Conservation (phyloP, 257 asterid genomes). For the Petunia axillaris region DNA sequence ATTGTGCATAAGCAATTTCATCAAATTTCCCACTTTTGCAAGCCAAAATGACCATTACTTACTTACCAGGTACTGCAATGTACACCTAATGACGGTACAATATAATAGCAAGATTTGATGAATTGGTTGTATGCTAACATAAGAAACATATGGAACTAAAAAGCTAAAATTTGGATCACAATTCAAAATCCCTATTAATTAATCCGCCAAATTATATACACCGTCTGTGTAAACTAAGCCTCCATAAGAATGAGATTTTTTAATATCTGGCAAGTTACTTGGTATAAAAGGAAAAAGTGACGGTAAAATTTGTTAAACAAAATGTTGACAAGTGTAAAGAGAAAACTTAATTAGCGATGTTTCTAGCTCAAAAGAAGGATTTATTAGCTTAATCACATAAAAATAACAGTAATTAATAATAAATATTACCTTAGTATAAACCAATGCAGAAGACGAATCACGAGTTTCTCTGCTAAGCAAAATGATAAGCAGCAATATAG, state of each 20-base stretch:
- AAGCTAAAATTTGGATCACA: background rate
- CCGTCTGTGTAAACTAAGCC: too few species aligned
- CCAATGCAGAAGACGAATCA: slow-evolving; percentile 65
- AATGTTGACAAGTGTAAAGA: too few species aligned
- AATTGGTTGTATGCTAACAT: background rate
- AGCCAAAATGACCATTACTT: background rate
- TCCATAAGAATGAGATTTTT: too few species aligned
- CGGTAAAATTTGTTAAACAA: too few species aligned
- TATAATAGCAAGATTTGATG: background rate
- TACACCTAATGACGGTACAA: background rate
- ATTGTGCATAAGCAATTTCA: background rate
- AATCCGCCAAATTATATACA: too few species aligned
- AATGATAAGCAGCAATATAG: slow-evolving; percentile 63
- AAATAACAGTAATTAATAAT: background rate
- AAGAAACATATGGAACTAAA: slow-evolving; percentile 5
- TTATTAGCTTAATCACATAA: too few species aligned
- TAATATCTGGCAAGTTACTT: too few species aligned
- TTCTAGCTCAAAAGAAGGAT: too few species aligned
- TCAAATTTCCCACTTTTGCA: background rate
- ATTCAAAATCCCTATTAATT: background rate
- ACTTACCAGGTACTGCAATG: background rate
- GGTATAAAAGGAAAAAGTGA: too few species aligned
- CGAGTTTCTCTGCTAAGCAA: slow-evolving; percentile 60
- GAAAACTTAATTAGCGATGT: too few species aligned
- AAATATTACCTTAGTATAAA: slow-evolving; percentile 51